Conservation (phyloP, 768 basidiomycete genomes). For the Psilocybe sp. region DNA sequence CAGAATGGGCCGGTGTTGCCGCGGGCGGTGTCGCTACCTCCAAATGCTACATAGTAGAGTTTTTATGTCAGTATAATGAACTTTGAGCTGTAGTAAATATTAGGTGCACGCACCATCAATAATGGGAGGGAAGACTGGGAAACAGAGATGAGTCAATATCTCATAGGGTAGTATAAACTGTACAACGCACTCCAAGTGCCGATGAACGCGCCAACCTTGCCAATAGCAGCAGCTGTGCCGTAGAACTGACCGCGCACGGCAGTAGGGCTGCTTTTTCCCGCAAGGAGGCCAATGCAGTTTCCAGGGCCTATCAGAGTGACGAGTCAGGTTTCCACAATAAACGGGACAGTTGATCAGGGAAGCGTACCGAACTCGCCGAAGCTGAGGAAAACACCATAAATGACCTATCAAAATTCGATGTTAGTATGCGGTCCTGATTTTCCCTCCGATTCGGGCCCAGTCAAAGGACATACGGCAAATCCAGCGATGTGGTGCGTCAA, state of each 20-base stretch:
- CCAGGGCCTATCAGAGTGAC: constrained; percentile 56
- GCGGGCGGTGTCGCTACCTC: constrained; percentile 43
- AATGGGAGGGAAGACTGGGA: constrained; percentile 62
- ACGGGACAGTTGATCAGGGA: not conserved
- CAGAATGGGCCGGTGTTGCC: constrained; percentile 88
- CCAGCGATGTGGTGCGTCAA: constrained; percentile 65
- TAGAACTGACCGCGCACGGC: constrained; percentile 86
- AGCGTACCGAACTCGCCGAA: constrained; percentile 78
- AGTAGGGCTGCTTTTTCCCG: constrained; percentile 83
- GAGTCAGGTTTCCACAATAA: constrained; percentile 1
- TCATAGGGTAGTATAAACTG: not conserved
- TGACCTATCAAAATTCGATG: constrained; percentile 39
- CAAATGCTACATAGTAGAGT: constrained; percentile 47
- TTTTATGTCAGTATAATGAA: not conserved
- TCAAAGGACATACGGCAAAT: constrained; percentile 56
- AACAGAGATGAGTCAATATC: constrained; percentile 1
- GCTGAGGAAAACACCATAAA: constrained; percentile 89
- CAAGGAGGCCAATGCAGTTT: constrained; percentile 82
- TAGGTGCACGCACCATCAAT: constrained; percentile 42
- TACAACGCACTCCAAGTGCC: constrained; percentile 70
- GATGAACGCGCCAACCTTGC: constrained; percentile 81
- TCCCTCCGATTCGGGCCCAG: not conserved
- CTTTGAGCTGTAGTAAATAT: not conserved
- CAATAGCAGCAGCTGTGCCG: constrained; percentile 81
- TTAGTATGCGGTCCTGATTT: not conserved